These are phyloP conservation scores for Carex parvula DNA, from an alignment of 176 grass and related monocot species.

Conservation along the genomic window DNA sequence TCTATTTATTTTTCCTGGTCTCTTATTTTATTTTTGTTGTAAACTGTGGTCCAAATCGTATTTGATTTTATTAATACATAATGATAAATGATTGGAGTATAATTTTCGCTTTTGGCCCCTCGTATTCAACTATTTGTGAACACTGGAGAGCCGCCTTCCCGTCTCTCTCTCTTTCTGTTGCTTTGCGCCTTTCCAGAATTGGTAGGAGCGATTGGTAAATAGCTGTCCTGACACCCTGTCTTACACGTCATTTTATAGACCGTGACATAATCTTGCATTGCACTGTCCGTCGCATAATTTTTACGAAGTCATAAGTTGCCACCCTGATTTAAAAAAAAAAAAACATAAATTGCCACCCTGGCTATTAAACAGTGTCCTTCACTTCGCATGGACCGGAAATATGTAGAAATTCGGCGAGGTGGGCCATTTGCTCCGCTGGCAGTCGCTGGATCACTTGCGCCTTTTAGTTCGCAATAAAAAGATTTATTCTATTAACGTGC, in stretches of 20 bases:
- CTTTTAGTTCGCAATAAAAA: not conserved
- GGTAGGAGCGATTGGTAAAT: conserved; percentile 7
- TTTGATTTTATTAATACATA: not conserved
- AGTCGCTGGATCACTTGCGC: conserved; percentile 17
- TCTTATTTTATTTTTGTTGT: not conserved
- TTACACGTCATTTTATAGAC: conserved; percentile 5
- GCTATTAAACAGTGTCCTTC: not conserved
- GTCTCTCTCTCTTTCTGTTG: conserved; percentile 24
- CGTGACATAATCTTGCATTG: not conserved
- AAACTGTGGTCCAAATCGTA: conserved; percentile 11
- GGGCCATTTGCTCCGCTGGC: conserved; percentile 14
- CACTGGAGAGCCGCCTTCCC: not conserved
- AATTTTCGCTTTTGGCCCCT: conserved; percentile 22
- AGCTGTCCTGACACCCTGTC: not conserved
- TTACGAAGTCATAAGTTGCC: not conserved
- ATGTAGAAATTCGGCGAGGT: not conserved
- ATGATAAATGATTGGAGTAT: not conserved
- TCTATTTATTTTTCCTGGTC: not conserved
- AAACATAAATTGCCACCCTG: not conserved
- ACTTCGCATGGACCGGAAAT: not conserved
- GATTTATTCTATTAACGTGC: not conserved
- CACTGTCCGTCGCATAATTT: not conserved
- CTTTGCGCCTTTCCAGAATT: conserved; percentile 24
- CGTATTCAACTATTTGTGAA: not conserved
- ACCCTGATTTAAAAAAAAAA: no score